Conservation (phyloP, 2,329 filamentous ascomycete species). For the Penicillium hordei region DNA sequence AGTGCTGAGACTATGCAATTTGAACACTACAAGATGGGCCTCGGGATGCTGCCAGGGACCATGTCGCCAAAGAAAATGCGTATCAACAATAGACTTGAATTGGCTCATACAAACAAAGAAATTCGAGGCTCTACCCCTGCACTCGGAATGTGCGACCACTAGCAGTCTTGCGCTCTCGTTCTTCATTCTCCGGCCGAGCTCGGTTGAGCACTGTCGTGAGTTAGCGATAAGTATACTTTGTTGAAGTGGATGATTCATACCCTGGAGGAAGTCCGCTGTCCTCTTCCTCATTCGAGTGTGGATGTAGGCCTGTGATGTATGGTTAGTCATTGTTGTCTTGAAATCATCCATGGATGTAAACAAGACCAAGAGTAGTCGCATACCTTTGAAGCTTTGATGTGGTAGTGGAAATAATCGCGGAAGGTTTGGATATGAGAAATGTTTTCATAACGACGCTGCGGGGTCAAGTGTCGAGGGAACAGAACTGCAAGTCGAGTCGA, state of each 20-base stretch:
- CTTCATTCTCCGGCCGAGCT: constrained; percentile 91
- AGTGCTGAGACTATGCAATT: too few species aligned
- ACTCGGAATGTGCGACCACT: constrained; percentile 88
- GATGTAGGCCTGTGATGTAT: constrained; percentile 72
- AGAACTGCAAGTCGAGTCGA: constrained; percentile 60
- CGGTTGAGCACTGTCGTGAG: constrained; percentile 75
- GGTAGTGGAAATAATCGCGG: constrained; percentile 99
- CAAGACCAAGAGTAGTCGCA: background rate
- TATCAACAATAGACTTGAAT: constrained; percentile 14
- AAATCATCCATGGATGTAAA: background rate
- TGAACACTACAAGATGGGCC: background rate
- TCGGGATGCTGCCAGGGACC: background rate
- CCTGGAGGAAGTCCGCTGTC: constrained; percentile 97
- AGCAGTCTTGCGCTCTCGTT: constrained; percentile 97
- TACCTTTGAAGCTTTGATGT: constrained; percentile 97
- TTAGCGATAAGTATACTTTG: constrained; percentile 34
- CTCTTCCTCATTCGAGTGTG: constrained; percentile 97
- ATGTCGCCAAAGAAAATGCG: background rate
- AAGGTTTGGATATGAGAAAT: constrained; percentile 99
- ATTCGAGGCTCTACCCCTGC: constrained; percentile 45
- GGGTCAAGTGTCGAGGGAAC: constrained; percentile 90
- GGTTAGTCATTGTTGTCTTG: constrained; percentile 5
- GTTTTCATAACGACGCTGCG: constrained; percentile 85
- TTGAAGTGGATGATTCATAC: constrained; percentile 49
- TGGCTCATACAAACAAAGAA: constrained; percentile 21